Evolutionary conservation across 495 filamentous ascomycete species (phyloP).

Genomic region (Hypoxylon lienhwacheense): DNA sequence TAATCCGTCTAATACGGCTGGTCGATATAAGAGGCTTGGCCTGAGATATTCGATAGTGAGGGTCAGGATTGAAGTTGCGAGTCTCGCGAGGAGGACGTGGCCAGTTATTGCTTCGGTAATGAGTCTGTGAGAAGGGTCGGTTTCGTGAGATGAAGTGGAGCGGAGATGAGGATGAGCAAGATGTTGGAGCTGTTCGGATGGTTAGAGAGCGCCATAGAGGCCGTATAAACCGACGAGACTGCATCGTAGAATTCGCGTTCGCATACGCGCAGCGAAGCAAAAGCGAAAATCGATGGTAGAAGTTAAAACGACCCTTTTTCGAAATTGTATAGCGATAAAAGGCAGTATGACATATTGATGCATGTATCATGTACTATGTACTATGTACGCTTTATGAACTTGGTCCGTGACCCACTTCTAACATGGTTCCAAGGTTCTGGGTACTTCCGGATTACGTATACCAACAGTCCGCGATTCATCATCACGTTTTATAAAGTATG

Average conservation of each 20-base stretch:
- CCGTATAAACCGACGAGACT: constrained; percentile 12
- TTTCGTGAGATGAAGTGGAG: constrained; percentile 3
- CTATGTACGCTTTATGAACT: no score
- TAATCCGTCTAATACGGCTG: constrained; percentile 24
- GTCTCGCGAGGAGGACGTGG: constrained; percentile 26
- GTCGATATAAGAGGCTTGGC: constrained; percentile 48
- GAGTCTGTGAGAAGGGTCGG: constrained; percentile 34
- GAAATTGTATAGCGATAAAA: no score
- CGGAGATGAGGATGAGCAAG: background rate
- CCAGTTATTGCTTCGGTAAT: constrained; percentile 26
- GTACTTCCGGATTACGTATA: no score
- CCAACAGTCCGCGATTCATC: no score
- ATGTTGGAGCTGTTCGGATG: background rate
- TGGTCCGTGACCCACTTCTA: no score
- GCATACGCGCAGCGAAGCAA: background rate
- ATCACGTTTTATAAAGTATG: no score
- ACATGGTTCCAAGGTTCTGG: no score
- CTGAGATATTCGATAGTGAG: constrained; percentile 32
- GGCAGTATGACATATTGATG: no score
- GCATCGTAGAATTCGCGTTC: constrained; percentile 12
- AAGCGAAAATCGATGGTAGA: background rate
- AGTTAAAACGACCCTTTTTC: no score
- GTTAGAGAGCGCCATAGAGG: constrained; percentile 10
- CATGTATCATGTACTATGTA: no score
- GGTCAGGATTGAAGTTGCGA: constrained; percentile 25